Evolutionary conservation across 169 alveolate species (phyloP).

Genomic region (Miamiensis avidus): DNA sequence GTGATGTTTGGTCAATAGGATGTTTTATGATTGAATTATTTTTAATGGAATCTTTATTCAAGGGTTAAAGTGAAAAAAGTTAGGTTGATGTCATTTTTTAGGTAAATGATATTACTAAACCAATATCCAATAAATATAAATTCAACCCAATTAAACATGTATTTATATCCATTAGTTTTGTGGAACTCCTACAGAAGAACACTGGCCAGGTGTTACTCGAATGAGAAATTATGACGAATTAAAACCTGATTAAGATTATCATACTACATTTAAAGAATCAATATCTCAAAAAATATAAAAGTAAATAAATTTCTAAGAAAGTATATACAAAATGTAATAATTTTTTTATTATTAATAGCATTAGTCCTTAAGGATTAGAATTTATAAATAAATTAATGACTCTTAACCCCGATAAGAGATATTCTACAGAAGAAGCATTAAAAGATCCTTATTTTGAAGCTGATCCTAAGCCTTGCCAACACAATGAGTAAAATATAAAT

Average conservation of each 20-base stretch:
- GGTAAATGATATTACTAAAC: not conserved
- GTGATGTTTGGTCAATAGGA: conserved; percentile 98
- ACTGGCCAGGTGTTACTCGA: not conserved
- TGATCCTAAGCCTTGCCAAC: conserved; percentile 31
- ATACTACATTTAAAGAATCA: too few relatives aligned
- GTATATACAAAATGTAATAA: conserved; percentile 13
- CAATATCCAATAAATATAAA: too few relatives aligned
- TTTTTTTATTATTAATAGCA: conserved; percentile 41
- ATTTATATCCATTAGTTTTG: not conserved
- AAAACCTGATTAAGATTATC: not conserved
- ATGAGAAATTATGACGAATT: not conserved
- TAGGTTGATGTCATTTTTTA: conserved; percentile 73
- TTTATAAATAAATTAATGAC: conserved; percentile 29
- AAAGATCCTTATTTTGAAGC: conserved; percentile 38
- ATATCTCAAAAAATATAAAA: not conserved
- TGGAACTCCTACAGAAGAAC: not conserved
- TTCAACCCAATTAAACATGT: too few relatives aligned
- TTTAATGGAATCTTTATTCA: conserved; percentile 85
- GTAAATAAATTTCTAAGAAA: too few relatives aligned
- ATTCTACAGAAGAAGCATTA: conserved; percentile 49
- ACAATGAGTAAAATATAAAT: conserved; percentile 12
- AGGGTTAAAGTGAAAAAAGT: conserved; percentile 88
- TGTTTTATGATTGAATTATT: conserved; percentile 90
- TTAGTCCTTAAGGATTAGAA: conserved; percentile 50
- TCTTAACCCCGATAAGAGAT: conserved; percentile 45